phyloP scores from a whole-genome alignment of 2,329 filamentous ascomycete genomes.

The Claviceps digitariae region DNA sequence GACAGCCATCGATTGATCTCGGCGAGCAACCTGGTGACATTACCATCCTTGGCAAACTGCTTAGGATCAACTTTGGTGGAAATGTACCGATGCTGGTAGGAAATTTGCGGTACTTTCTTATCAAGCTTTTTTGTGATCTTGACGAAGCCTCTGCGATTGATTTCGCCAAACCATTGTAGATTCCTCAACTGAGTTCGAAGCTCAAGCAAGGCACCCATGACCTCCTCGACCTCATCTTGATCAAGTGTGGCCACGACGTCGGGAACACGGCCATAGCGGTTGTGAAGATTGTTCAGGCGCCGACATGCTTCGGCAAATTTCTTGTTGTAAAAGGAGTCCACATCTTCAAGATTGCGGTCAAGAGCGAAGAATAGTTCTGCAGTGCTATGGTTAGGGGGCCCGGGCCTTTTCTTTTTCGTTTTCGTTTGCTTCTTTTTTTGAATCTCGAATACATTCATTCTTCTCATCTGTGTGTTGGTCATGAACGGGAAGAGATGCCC shows the following conservation, averaged over 20 bases:
- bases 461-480: constrained; percentile 7
- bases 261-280: constrained; percentile 66
- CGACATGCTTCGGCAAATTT: constrained; percentile 78
- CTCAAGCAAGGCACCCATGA: constrained; percentile 81
- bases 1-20: constrained; percentile 89
- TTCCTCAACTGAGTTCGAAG: constrained; percentile 78
- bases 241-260: constrained; percentile 63
- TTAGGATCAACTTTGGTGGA: constrained; percentile 81
- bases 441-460: constrained; percentile 12
- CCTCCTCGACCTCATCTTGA: constrained; percentile 78
- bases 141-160: constrained; percentile 86
- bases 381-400: constrained; percentile 19
- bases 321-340: constrained; percentile 94
- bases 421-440: no score
- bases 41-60: constrained; percentile 66
- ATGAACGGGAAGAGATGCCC: constrained; percentile 27
- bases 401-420: not conserved
- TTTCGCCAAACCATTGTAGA: constrained; percentile 93
- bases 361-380: constrained; percentile 93
- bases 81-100: constrained; percentile 74
- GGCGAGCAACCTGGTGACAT: constrained; percentile 32
- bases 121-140: constrained; percentile 99
- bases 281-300: constrained; percentile 72
- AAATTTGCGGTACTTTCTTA: constrained; percentile 71
- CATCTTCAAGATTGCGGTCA: constrained; percentile 93